phyloP scores from a whole-genome alignment of 306 rosid genomes.

The Quillaja saponaria region DNA sequence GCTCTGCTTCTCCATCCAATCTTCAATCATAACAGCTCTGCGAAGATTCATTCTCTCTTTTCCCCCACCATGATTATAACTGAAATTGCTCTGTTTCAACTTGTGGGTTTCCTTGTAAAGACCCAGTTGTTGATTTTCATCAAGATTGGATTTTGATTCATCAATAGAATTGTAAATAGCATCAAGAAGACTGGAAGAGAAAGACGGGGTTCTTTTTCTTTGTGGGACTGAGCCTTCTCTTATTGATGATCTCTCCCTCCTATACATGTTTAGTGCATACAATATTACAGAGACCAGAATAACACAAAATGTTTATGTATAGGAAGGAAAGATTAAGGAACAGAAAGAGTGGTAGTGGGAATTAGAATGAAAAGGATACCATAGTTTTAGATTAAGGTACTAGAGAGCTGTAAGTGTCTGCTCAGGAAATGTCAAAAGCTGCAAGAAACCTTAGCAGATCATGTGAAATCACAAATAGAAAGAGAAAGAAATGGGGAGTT shows the following conservation, averaged over 20 bases:
- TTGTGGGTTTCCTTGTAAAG: slow-evolving; percentile 11
- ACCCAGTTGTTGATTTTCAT: slow-evolving; percentile 29
- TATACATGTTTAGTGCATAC: slow-evolving; percentile 34
- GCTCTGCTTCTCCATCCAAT: slow-evolving; percentile 58
- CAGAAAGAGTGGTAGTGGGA: background rate
- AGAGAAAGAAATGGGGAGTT: background rate
- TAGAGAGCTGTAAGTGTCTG: slow-evolving; percentile 62
- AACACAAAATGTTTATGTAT: background rate
- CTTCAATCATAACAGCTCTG: slow-evolving; percentile 55
- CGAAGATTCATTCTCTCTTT: slow-evolving; percentile 42
- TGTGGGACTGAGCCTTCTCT: slow-evolving; percentile 40
- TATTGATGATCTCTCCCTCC: slow-evolving; percentile 30
- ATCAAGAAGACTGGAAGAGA: slow-evolving; percentile 66
- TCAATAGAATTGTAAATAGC: slow-evolving; percentile 62
- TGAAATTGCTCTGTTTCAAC: slow-evolving; percentile 30
- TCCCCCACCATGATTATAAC: slow-evolving; percentile 1
- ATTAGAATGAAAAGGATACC: slow-evolving; percentile 6
- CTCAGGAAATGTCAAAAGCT: slow-evolving; percentile 55
- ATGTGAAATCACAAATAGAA: slow-evolving; percentile 45
- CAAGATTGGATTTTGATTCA: slow-evolving; percentile 48
- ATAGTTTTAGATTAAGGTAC: slow-evolving; percentile 26
- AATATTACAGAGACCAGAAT: background rate
- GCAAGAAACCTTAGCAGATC: slow-evolving; percentile 34
- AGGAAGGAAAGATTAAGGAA: background rate
- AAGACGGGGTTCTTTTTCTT: slow-evolving; percentile 67